These are phyloP conservation scores for Cyclostephanos invisitatus DNA, from an alignment of 108 stramenopile genomes.

Conservation along the genomic window DNA sequence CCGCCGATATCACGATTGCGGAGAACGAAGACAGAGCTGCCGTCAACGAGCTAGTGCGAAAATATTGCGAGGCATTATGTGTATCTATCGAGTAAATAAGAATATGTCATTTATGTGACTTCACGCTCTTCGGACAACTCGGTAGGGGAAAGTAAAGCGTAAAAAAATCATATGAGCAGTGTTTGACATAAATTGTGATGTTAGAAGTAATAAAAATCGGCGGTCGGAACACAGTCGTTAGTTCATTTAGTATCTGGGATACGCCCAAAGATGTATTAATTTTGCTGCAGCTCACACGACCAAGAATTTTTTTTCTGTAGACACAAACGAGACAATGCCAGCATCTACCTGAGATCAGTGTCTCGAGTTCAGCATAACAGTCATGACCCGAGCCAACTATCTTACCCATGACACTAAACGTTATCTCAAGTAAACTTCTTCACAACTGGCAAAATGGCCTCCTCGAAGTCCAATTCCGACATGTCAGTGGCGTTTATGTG, in stretches of 20 bases:
- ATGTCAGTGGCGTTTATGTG: conserved; percentile 87
- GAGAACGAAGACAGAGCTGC: not conserved
- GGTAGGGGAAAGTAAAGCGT: no score
- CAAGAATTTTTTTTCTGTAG: not conserved
- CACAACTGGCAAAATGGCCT: conserved; percentile 73
- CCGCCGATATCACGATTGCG: no score
- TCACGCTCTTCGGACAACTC: no score
- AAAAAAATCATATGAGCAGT: no score
- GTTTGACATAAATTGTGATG: no score
- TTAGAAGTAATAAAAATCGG: not conserved
- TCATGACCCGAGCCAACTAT: not conserved
- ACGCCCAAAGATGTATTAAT: not conserved
- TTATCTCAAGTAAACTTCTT: conserved; percentile 77
- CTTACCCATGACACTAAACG: not conserved
- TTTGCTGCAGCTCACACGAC: not conserved
- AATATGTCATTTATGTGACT: no score
- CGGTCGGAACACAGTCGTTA: not conserved
- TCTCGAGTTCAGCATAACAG: not conserved
- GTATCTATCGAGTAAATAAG: not conserved
- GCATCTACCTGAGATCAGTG: not conserved
- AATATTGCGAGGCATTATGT: not conserved
- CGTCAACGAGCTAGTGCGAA: not conserved
- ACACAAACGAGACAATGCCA: not conserved
- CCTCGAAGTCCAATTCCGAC: conserved; percentile 85
- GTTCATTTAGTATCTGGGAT: not conserved